Conservation (phyloP, 768 basidiomycete genomes). For the Hygrocybe punicea region DNA sequence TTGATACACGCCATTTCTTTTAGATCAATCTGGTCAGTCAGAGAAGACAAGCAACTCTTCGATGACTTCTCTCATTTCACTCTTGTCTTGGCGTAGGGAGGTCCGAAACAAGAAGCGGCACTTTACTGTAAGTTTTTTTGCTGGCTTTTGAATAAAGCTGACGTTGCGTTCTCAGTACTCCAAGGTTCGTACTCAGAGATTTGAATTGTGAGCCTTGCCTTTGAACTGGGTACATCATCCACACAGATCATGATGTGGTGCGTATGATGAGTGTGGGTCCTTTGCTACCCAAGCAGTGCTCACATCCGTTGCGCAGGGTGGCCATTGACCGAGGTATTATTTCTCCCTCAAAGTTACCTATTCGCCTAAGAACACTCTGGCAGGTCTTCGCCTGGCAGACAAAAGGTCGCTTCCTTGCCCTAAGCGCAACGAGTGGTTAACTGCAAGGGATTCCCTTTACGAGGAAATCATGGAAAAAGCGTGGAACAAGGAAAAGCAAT, state of each 20-base stretch:
- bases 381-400: slow-evolving; percentile 84
- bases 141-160: not conserved
- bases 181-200: slow-evolving; percentile 48
- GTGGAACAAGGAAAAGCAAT: slow-evolving; percentile 67
- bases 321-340: slow-evolving; percentile 81
- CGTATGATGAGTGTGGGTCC: slow-evolving; percentile 1
- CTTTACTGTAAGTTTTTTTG: slow-evolving; percentile 62
- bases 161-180: slow-evolving; percentile 54
- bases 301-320: slow-evolving; percentile 54
- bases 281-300: not conserved
- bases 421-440: slow-evolving; percentile 64
- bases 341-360: not conserved
- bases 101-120: slow-evolving; percentile 81
- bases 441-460: slow-evolving; percentile 77
- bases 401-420: slow-evolving; percentile 92
- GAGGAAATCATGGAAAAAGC: slow-evolving; percentile 91
- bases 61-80: not conserved
- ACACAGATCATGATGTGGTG: slow-evolving; percentile 85
- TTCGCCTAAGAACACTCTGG: not conserved
- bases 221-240: slow-evolving; percentile 4
- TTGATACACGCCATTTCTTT: too few relatives aligned
- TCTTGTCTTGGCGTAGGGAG: slow-evolving; percentile 55
- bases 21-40: slow-evolving; percentile 79
- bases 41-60: not conserved
- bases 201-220: not conserved